phyloP scores from a whole-genome alignment of 257 asterid species.

The Penstemon newberryi region DNA sequence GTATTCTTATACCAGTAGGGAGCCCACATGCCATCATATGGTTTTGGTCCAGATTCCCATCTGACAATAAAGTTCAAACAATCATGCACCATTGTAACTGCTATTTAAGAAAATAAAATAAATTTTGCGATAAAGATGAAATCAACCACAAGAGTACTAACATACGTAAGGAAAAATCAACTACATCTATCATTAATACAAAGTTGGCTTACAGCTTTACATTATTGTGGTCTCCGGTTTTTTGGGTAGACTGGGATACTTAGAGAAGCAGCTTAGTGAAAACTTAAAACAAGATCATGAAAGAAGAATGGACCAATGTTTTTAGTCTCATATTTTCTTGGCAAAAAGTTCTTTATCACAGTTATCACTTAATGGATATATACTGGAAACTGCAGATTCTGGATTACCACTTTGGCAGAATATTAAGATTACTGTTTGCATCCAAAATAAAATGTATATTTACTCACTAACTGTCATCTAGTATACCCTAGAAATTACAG shows the following conservation, averaged over 20 bases:
- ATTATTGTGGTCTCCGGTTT: not conserved
- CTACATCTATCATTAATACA: slow-evolving; percentile 1
- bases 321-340: not conserved
- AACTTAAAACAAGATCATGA: not conserved
- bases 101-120: slow-evolving; percentile 4
- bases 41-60: slow-evolving; percentile 83
- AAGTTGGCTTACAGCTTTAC: not conserved
- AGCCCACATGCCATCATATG: slow-evolving; percentile 84
- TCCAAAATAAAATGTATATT: not conserved
- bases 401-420: not conserved
- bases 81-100: slow-evolving; percentile 21
- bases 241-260: slow-evolving; percentile 5
- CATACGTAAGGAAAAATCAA: slow-evolving; percentile 5
- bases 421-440: not conserved
- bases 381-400: not conserved
- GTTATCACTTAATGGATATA: not conserved
- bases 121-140: not conserved
- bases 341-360: not conserved
- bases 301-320: not conserved
- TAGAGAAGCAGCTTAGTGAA: slow-evolving; percentile 16
- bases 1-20: slow-evolving; percentile 69
- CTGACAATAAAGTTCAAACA: slow-evolving; percentile 42
- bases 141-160: slow-evolving; percentile 5
- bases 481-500: not conserved
- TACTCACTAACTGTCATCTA: not conserved